phyloP scores from a whole-genome alignment of 2,329 filamentous ascomycete species.

The Penicillium brasilianum region DNA sequence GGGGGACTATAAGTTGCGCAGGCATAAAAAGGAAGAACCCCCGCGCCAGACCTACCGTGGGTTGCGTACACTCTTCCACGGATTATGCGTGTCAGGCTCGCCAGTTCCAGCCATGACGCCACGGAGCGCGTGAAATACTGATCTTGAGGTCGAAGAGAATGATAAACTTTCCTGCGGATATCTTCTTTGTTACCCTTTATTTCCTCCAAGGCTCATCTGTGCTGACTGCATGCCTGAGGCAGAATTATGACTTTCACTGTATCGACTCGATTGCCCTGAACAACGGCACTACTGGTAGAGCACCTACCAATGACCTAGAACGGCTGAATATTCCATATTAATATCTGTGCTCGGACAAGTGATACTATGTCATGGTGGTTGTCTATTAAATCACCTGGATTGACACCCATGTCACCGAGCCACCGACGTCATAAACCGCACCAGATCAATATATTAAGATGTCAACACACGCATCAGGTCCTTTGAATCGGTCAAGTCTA shows the following conservation, averaged over 20 bases:
- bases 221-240: background rate
- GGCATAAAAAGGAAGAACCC: too few species aligned
- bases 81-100: too few species aligned
- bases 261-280: background rate
- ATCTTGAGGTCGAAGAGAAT: too few species aligned
- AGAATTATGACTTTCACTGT: background rate
- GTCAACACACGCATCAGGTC: background rate
- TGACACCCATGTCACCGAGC: background rate
- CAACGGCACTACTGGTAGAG: background rate
- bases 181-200: too few species aligned
- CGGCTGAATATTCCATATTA: background rate
- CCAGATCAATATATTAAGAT: background rate
- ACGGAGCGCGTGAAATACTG: too few species aligned
- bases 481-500: background rate
- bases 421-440: constrained; percentile 8
- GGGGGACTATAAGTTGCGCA: too few species aligned
- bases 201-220: background rate
- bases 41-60: too few species aligned
- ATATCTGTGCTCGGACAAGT: background rate
- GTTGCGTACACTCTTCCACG: too few species aligned
- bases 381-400: background rate
- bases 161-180: too few species aligned
- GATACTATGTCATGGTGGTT: background rate
- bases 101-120: too few species aligned
- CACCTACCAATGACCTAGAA: background rate